A percentile compares a stretch with the other conserved stretches of the same genome.
Conservation (phyloP, 371 early-diverging fungal species). For the Choanephora cucurbitarum region DNA sequence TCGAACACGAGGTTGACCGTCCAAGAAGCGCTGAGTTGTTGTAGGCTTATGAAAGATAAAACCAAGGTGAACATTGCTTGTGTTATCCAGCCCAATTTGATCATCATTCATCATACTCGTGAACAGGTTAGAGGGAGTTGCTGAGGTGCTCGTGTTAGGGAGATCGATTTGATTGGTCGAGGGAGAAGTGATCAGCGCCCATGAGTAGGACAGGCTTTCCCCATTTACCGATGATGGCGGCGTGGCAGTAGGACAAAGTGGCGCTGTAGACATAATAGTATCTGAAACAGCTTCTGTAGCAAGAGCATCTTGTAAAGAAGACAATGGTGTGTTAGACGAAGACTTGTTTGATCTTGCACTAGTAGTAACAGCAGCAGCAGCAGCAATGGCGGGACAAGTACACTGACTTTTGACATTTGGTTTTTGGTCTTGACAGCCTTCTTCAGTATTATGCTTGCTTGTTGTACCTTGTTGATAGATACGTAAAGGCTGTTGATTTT, state of each 20-base stretch:
- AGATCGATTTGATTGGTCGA: conserved; percentile 15
- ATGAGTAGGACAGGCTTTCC: conserved; percentile 24
- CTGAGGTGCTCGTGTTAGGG: background rate
- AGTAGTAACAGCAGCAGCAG: conserved; percentile 2
- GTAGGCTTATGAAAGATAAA: conserved; percentile 30
- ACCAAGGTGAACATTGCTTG: conserved; percentile 18
- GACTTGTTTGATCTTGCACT: conserved; percentile 7
- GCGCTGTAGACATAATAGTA: conserved; percentile 24
- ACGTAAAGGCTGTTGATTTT: conserved; percentile 15
- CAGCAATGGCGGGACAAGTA: conserved; percentile 15
- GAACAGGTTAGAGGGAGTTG: background rate
- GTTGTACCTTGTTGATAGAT: conserved; percentile 18
- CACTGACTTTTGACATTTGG: conserved; percentile 6
- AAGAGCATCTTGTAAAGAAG: conserved; percentile 7
- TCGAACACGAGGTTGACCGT: conserved; percentile 23
- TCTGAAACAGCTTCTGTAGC: conserved; percentile 18
- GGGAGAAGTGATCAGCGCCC: conserved; percentile 35
- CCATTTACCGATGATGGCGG: conserved; percentile 6
- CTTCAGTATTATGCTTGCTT: conserved; percentile 12
- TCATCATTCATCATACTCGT: conserved; percentile 14
- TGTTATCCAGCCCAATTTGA: conserved; percentile 8
- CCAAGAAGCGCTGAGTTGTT: conserved; percentile 18
- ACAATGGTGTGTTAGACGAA: background rate
- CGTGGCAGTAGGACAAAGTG: conserved; percentile 26
- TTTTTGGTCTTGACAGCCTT: conserved; percentile 20